Conservation (phyloP, 78 protist species). For the Diacronema lutheri region DNA sequence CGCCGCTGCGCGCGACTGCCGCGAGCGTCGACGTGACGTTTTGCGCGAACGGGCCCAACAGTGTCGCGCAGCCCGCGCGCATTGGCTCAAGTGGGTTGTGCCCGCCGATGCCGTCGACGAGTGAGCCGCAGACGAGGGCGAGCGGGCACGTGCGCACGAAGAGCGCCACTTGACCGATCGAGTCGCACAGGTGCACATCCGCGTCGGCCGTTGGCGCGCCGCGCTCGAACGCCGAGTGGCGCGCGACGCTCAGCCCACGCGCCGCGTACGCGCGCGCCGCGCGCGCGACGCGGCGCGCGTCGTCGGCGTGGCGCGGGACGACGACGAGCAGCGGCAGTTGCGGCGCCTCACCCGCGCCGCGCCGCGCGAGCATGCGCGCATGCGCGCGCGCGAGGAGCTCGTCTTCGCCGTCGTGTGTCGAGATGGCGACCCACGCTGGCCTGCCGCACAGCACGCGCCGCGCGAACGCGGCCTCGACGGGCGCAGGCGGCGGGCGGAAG, state of each 20-base stretch:
- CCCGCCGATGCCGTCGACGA: too few species aligned
- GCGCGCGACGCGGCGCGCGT: background rate
- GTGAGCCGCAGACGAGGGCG: too few species aligned
- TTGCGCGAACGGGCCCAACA: too few species aligned
- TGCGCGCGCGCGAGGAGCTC: background rate
- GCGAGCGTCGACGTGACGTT: too few species aligned
- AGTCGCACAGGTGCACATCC: background rate
- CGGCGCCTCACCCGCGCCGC: too few species aligned
- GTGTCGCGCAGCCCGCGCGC: too few species aligned
- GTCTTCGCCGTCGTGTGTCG: slow-evolving; percentile 1
- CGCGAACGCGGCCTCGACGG: background rate
- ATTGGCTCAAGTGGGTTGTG: too few species aligned
- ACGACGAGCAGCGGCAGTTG: background rate
- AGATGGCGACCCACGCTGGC: background rate
- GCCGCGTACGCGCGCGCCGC: background rate
- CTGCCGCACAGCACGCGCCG: background rate
- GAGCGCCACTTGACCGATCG: background rate
- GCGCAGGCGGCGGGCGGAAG: background rate
- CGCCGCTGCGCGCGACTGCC: too few species aligned
- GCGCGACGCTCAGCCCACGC: background rate
- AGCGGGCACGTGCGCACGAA: too few species aligned
- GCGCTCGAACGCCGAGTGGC: background rate
- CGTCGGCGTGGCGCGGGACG: background rate
- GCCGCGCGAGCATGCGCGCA: background rate
- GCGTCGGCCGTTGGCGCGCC: background rate